Evolutionary conservation across 257 asterid species (phyloP).

Genomic region (Lantana camara): DNA sequence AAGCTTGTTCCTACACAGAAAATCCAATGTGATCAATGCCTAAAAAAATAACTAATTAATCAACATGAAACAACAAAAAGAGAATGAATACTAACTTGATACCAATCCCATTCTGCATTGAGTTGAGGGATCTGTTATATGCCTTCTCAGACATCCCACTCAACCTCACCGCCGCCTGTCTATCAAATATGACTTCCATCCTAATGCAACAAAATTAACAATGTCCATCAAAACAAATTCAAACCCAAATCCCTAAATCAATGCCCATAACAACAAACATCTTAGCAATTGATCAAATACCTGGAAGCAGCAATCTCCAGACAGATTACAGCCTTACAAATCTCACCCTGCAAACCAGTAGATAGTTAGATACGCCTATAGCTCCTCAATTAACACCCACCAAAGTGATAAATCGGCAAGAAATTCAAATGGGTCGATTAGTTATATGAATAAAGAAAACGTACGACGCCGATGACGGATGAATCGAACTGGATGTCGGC

Average conservation of each 20-base stretch:
- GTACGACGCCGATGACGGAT: slow-evolving; percentile 81
- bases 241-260: neutral
- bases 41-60: neutral
- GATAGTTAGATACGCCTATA: neutral
- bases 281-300: slow-evolving; percentile 30
- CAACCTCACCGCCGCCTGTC: slow-evolving; percentile 68
- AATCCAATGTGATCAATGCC: neutral
- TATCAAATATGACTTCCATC: slow-evolving; percentile 77
- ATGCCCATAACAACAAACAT: neutral
- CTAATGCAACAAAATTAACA: slow-evolving; percentile 37
- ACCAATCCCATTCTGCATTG: slow-evolving; percentile 94
- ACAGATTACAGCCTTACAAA: slow-evolving; percentile 92
- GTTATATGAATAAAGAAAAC: slow-evolving; percentile 16
- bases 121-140: slow-evolving; percentile 78
- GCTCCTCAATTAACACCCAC: neutral
- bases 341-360: slow-evolving; percentile 70
- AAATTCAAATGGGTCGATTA: neutral
- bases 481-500: slow-evolving; percentile 91
- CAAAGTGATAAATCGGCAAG: neutral
- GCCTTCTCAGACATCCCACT: slow-evolving; percentile 95
- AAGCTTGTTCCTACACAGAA: slow-evolving; percentile 65
- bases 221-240: slow-evolving; percentile 1
- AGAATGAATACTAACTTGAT: slow-evolving; percentile 55
- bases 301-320: slow-evolving; percentile 84
- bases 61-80: neutral